These are phyloP conservation scores for Xylaria castorea DNA, from an alignment of 495 filamentous ascomycete genomes.

Conservation along the genomic window DNA sequence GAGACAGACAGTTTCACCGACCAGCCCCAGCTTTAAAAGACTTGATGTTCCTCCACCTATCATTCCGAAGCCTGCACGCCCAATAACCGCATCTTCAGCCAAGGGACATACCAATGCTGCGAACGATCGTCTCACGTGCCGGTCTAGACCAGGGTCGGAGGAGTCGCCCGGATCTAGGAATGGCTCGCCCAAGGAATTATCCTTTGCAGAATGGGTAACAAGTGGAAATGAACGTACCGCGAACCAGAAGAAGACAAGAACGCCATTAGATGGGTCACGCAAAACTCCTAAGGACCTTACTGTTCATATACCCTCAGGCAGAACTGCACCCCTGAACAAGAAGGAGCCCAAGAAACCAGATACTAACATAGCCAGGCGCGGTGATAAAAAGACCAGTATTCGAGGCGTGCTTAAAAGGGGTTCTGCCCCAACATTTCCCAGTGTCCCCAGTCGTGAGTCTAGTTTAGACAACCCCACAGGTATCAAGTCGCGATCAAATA, in stretches of 20 bases:
- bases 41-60: slow-evolving; percentile 34
- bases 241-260: slow-evolving; percentile 54
- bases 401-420: slow-evolving; percentile 41
- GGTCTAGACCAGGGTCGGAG: slow-evolving; percentile 18
- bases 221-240: slow-evolving; percentile 41
- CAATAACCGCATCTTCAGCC: slow-evolving; percentile 30
- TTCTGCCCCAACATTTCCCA: slow-evolving; percentile 28
- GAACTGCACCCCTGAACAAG: slow-evolving; percentile 28
- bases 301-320: slow-evolving; percentile 31
- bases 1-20: slow-evolving; percentile 30
- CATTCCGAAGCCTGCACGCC: slow-evolving; percentile 35
- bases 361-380: slow-evolving; percentile 20
- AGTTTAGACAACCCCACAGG: slow-evolving; percentile 36
- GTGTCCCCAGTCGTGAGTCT: slow-evolving; percentile 40
- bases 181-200: slow-evolving; percentile 29
- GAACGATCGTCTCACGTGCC: neutral
- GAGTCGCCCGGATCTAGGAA: slow-evolving; percentile 13
- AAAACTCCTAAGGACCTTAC: slow-evolving; percentile 29
- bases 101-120: slow-evolving; percentile 23
- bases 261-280: slow-evolving; percentile 37
- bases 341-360: slow-evolving; percentile 37
- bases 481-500: slow-evolving; percentile 31
- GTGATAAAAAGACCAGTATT: slow-evolving; percentile 44
- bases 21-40: slow-evolving; percentile 18
- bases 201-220: neutral